Evolutionary conservation across 2,329 filamentous ascomycete species (phyloP), one percentile per base, ranked within the genome.

Genomic region (Xylaria sp.): DNA sequence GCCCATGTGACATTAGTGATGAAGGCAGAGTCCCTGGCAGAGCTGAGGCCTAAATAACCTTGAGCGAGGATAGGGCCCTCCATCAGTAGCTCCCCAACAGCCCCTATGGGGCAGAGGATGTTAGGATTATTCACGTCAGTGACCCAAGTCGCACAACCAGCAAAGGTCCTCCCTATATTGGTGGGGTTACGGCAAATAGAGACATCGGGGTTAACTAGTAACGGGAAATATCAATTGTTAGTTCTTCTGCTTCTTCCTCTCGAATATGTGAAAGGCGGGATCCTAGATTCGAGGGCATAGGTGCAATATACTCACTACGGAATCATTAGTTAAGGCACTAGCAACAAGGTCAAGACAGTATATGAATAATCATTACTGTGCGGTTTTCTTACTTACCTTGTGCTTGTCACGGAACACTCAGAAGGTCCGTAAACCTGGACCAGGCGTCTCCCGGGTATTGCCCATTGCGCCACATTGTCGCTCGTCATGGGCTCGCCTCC

Each of bases 21-120:
- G 20, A 65, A 65, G 15, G 63, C 54, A 34, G 56, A 58, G 2
- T 59, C 63, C 25, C 55, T 65, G 20, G 46, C 55, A 65, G 63
- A 44, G 12, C 6, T 34, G 6, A 59, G 54, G 23, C 55, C 55
- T 25, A 65, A 46, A 54, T 65, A 65, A 18, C 63, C 54, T 34
- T 52, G 31, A 34, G 63, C 55, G 28, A 65, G 63, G n/a, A 65
- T 65, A 3, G 55, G 63, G 8, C 63, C 63, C 52, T 65, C 63
- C 55, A 65, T 60, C 31, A 65, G 31, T 7, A 65, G 48, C 56
- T 65, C 63, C 18, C 63, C 63, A 65, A 65, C 46, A 10, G 63
- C 54, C 15, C 63, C 63, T 2, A 65, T 52, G 12, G 63, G 63
- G 20, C 6, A 57, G 41, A 64, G 61, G 25, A 56, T 39, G 13